A percentile compares a stretch with the other conserved stretches of the same genome.
Evolutionary conservation across 108 stramenopile genomes (phyloP).

Genomic region (Cyclotella cryptica): DNA sequence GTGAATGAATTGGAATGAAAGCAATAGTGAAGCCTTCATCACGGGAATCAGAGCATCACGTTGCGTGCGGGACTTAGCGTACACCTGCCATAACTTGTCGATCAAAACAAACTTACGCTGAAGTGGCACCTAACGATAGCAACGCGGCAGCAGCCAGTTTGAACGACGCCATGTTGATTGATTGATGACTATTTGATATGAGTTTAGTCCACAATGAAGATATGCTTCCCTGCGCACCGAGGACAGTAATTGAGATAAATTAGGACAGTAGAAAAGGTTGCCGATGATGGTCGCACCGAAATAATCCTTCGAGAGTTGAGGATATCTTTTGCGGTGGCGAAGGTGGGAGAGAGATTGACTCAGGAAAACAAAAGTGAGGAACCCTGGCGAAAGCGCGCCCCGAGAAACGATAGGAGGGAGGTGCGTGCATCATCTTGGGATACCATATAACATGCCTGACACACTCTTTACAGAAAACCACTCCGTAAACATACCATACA

Average conservation of each 20-base stretch:
- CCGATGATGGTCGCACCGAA: background rate
- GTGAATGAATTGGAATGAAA: background rate
- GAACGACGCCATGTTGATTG: conserved; percentile 70
- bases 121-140: conserved; percentile 66
- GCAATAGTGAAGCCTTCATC: conserved; percentile 5
- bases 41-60: background rate
- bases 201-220: background rate
- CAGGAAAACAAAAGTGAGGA: conserved; percentile 14
- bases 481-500: too few relatives aligned
- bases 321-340: conserved; percentile 17
- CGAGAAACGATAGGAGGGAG: too few relatives aligned
- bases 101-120: conserved; percentile 65
- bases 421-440: too few relatives aligned
- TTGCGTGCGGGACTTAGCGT: background rate
- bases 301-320: background rate
- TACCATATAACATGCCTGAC: too few relatives aligned
- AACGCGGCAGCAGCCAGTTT: conserved; percentile 80
- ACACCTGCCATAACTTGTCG: background rate
- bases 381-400: too few relatives aligned
- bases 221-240: background rate
- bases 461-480: too few relatives aligned
- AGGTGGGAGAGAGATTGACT: background rate
- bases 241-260: background rate
- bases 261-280: background rate
- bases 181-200: background rate